phyloP scores from a whole-genome alignment of 108 stramenopile genomes.

The Fragilariopsis cylindrus region DNA sequence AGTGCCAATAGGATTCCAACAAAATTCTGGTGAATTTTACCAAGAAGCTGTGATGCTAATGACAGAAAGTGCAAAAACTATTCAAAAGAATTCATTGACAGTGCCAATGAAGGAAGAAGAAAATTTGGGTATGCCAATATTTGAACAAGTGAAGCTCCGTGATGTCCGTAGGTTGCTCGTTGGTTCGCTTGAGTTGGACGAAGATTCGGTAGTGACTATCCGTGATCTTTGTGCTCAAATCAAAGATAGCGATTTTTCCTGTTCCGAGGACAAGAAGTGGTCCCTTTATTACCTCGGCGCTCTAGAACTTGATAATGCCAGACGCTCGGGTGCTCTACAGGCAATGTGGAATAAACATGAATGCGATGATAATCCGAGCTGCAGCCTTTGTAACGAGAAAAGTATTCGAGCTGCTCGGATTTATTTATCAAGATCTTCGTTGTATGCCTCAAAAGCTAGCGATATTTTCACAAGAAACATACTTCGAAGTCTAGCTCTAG shows the following conservation, averaged over 20 bases:
- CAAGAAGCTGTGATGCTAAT: slow-evolving; percentile 3
- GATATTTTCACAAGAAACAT: slow-evolving; percentile 51
- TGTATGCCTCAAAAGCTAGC: slow-evolving; percentile 24
- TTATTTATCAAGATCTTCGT: slow-evolving; percentile 24
- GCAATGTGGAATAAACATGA: slow-evolving; percentile 45
- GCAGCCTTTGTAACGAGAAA: not conserved
- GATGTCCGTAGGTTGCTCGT: slow-evolving; percentile 7
- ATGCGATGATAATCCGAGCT: slow-evolving; percentile 3
- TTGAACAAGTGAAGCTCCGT: slow-evolving; percentile 14
- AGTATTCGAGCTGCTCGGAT: slow-evolving; percentile 26
- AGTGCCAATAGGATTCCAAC: slow-evolving; percentile 10
- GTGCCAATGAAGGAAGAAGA: not conserved
- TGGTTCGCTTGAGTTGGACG: not conserved
- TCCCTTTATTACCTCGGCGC: slow-evolving; percentile 54
- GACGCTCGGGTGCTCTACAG: slow-evolving; percentile 36
- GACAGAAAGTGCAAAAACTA: not conserved
- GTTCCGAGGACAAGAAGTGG: slow-evolving; percentile 37
- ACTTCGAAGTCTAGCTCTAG: slow-evolving; percentile 67
- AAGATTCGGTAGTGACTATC: slow-evolving; percentile 2
- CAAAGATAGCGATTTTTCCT: not conserved
- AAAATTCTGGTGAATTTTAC: slow-evolving; percentile 13
- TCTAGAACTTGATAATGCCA: slow-evolving; percentile 39
- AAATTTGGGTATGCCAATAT: not conserved
- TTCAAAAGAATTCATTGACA: not conserved
- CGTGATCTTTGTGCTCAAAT: slow-evolving; percentile 28